A percentile compares a stretch with the other conserved stretches of the same genome.
Evolutionary conservation across 805 yeast genomes (phyloP).

Genomic region (Monosporozyma servazzii): DNA sequence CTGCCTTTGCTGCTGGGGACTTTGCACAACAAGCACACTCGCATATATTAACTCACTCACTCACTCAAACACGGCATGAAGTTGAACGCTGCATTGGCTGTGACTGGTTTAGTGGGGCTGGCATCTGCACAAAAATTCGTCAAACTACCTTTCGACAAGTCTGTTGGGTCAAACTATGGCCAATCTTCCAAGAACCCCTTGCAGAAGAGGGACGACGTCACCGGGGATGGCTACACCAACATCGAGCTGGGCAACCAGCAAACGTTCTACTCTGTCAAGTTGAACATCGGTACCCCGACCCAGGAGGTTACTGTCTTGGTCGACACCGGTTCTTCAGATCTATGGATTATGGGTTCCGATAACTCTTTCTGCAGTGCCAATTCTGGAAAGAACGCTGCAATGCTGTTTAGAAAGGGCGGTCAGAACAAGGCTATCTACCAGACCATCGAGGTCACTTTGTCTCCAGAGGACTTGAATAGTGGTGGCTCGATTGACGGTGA

Average conservation of each 20-base stretch:
- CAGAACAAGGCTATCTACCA: background rate
- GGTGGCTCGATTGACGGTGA: background rate
- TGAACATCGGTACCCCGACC: conserved; percentile 48
- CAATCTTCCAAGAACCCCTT: background rate
- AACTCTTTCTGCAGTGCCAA: conserved; percentile 29
- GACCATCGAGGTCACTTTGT: background rate
- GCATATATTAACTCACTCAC: too few species aligned
- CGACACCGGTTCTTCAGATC: conserved; percentile 71
- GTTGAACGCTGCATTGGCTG: background rate
- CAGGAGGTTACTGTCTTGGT: conserved; percentile 47
- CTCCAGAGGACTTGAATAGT: background rate
- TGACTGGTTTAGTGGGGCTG: background rate
- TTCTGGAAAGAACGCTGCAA: background rate
- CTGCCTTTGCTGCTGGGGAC: too few species aligned
- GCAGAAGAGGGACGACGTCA: background rate
- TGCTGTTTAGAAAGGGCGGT: background rate
- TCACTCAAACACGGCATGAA: too few species aligned
- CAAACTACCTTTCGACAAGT: conserved; percentile 2
- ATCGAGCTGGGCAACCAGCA: conserved; percentile 29
- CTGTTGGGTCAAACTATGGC: background rate
- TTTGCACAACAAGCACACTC: background rate
- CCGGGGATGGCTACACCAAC: background rate
- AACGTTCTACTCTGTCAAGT: conserved; percentile 37
- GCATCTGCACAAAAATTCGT: conserved; percentile 2
- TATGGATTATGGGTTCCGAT: conserved; percentile 40